A percentile compares a stretch with the other conserved stretches of the same genome.
Conservation (phyloP, 805 yeast genomes). For the Komagataella kurtzmanii region DNA sequence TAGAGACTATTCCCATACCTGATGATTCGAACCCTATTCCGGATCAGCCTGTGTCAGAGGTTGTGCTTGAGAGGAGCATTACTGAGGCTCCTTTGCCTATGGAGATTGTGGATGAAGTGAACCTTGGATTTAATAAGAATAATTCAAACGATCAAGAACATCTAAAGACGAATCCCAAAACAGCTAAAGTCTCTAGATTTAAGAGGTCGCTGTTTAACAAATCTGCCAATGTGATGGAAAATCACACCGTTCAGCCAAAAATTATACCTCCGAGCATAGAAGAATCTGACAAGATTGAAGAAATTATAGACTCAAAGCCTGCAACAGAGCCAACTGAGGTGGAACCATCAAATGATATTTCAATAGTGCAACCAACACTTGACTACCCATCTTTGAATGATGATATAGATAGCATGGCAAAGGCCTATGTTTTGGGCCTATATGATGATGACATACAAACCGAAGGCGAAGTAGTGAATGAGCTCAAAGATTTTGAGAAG, state of each 20-base stretch:
- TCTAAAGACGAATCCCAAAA: neutral
- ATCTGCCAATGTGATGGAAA: constrained; percentile 11
- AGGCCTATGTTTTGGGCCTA: constrained; percentile 43
- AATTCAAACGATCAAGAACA: neutral
- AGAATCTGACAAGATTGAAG: constrained; percentile 4
- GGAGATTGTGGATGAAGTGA: neutral
- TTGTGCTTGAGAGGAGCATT: neutral
- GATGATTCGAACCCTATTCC: neutral
- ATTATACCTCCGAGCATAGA: constrained; percentile 5
- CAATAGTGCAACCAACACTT: neutral
- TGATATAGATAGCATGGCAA: constrained; percentile 43
- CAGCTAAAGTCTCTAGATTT: constrained; percentile 4
- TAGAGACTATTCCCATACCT: neutral
- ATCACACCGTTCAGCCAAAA: constrained; percentile 1
- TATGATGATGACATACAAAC: constrained; percentile 48
- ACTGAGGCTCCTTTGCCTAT: neutral
- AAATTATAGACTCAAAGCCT: constrained; percentile 6
- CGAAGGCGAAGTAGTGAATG: constrained; percentile 41
- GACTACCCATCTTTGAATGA: constrained; percentile 20
- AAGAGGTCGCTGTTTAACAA: constrained; percentile 8
- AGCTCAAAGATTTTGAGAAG: constrained; percentile 36
- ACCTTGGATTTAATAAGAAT: neutral
- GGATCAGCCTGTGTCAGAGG: neutral
- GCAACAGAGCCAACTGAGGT: neutral
- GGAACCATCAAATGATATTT: neutral